Percentiles rank a stretch among this genome's conserved stretches.
Evolutionary conservation across 2,329 filamentous ascomycete species (phyloP).

Genomic region (Pyrenophora graminea): DNA sequence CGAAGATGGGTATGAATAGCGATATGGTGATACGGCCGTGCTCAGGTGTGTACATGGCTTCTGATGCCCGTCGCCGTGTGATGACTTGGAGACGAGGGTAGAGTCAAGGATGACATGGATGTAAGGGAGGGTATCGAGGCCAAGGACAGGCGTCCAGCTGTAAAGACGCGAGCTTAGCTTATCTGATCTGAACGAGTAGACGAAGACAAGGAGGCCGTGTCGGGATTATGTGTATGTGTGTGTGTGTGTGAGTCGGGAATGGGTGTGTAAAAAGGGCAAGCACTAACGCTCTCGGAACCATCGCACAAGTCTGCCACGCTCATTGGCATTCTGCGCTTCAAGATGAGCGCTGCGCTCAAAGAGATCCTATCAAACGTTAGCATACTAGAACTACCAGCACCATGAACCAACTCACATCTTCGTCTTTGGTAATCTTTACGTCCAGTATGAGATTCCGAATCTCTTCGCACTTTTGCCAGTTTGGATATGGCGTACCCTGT

Average conservation of each 20-base stretch:
- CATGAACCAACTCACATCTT: constrained; percentile 68
- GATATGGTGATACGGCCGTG: not conserved
- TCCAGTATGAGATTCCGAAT: constrained; percentile 78
- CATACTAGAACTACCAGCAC: not conserved
- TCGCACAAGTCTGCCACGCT: constrained; percentile 49
- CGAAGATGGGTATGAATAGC: not conserved
- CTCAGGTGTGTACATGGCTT: constrained; percentile 34
- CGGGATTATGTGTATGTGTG: not conserved
- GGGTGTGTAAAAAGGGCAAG: constrained; percentile 22
- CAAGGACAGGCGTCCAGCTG: constrained; percentile 29
- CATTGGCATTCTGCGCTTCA: constrained; percentile 54
- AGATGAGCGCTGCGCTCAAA: constrained; percentile 63
- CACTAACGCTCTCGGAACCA: constrained; percentile 54
- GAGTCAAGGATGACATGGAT: constrained; percentile 1
- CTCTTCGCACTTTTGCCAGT: constrained; percentile 69
- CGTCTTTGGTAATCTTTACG: constrained; percentile 78
- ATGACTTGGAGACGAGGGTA: constrained; percentile 35
- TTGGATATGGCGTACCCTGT: constrained; percentile 80
- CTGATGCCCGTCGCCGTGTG: constrained; percentile 25
- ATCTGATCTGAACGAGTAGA: constrained; percentile 19
- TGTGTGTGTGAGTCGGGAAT: not conserved
- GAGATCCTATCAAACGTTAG: constrained; percentile 53
- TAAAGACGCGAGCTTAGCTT: constrained; percentile 31
- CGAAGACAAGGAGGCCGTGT: constrained; percentile 18
- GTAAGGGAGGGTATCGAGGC: constrained; percentile 30